phyloP scores from a whole-genome alignment of 2,329 filamentous ascomycete genomes.

The Simplicillium sp. region DNA sequence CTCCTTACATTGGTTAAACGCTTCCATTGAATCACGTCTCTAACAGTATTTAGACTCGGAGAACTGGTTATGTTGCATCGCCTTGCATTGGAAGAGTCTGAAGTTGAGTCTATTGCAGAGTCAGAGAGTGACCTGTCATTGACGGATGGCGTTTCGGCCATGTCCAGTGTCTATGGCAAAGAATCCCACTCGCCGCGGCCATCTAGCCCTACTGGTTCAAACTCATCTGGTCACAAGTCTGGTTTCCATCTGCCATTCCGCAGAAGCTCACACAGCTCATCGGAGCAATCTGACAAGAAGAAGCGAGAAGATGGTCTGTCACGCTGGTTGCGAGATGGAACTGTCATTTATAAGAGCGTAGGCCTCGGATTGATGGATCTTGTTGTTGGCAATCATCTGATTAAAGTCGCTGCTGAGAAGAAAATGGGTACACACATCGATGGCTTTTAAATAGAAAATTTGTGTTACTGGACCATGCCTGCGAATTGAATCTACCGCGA shows the following conservation, averaged over 20 bases:
- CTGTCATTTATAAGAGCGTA: slow-evolving; percentile 61
- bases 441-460: slow-evolving; percentile 31
- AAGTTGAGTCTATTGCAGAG: slow-evolving; percentile 19
- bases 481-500: too few species aligned
- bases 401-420: slow-evolving; percentile 45
- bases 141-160: slow-evolving; percentile 23
- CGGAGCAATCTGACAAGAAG: slow-evolving; percentile 22
- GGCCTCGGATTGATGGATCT: slow-evolving; percentile 59
- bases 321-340: slow-evolving; percentile 50
- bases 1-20: not conserved
- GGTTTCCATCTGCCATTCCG: slow-evolving; percentile 22
- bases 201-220: slow-evolving; percentile 21
- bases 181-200: slow-evolving; percentile 12
- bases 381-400: slow-evolving; percentile 47
- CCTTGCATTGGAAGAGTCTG: slow-evolving; percentile 29
- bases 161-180: slow-evolving; percentile 28
- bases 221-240: slow-evolving; percentile 20
- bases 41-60: slow-evolving; percentile 47
- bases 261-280: slow-evolving; percentile 14
- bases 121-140: slow-evolving; percentile 21
- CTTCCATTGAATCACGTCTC: not conserved
- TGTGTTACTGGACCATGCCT: not conserved
- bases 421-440: slow-evolving; percentile 43
- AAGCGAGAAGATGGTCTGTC: slow-evolving; percentile 39
- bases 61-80: slow-evolving; percentile 60